A percentile compares a stretch with the other conserved stretches of the same genome.
Evolutionary conservation across 371 early-diverging fungal species (phyloP).

Genomic region (Rhizopus stolonifer): DNA sequence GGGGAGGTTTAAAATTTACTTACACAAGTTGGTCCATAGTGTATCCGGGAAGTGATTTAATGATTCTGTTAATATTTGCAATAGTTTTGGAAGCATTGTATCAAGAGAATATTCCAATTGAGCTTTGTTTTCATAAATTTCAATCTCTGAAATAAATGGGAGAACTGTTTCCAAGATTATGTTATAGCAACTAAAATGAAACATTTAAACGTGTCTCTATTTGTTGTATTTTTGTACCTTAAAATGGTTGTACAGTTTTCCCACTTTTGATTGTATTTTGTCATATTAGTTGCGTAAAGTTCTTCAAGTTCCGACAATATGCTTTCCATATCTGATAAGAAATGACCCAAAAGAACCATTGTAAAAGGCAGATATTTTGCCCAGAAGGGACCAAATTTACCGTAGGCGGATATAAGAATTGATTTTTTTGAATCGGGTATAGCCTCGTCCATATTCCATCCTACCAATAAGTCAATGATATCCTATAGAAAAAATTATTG

Average conservation of each 20-base stretch:
- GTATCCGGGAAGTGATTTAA: slow-evolving; percentile 7
- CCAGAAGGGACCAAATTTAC: slow-evolving; percentile 27
- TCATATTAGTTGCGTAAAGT: neutral
- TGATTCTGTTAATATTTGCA: slow-evolving; percentile 22
- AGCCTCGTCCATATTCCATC: slow-evolving; percentile 65
- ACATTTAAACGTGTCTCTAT: neutral
- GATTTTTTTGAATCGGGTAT: slow-evolving; percentile 37
- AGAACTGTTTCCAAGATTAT: slow-evolving; percentile 17
- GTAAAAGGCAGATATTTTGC: slow-evolving; percentile 32
- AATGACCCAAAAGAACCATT: slow-evolving; percentile 50
- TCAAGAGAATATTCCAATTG: slow-evolving; percentile 16
- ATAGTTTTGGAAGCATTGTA: slow-evolving; percentile 19
- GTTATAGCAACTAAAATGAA: slow-evolving; percentile 15
- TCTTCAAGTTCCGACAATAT: slow-evolving; percentile 8
- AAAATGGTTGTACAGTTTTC: slow-evolving; percentile 23
- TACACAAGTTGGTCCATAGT: slow-evolving; percentile 31
- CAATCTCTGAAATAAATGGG: neutral
- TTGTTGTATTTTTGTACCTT: slow-evolving; percentile 14
- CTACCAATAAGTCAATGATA: slow-evolving; percentile 65
- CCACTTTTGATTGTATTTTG: slow-evolving; percentile 19
- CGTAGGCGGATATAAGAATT: slow-evolving; percentile 13
- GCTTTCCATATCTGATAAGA: slow-evolving; percentile 42
- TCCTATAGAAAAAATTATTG: slow-evolving; percentile 36
- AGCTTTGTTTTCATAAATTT: neutral
- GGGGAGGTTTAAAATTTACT: neutral